Evolutionary conservation across 108 stramenopile genomes (phyloP).

Genomic region (Fragilariopsis cylindrus): DNA sequence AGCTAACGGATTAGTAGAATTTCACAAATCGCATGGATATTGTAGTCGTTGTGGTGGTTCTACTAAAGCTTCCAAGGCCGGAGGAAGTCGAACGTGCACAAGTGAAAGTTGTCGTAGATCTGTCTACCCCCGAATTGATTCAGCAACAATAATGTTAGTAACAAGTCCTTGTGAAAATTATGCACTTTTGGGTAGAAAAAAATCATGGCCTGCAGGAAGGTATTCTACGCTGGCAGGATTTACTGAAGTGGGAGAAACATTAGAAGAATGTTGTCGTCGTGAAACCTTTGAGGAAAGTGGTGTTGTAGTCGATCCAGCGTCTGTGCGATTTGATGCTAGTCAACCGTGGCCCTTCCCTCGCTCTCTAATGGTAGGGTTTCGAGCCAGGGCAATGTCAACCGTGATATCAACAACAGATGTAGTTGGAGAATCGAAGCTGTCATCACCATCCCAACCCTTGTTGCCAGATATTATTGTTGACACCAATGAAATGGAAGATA

Average conservation of each 20-base stretch:
- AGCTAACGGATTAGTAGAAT: conserved; percentile 34
- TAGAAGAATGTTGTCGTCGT: conserved; percentile 29
- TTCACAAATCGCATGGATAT: conserved; percentile 26
- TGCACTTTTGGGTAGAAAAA: conserved; percentile 30
- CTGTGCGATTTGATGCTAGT: conserved; percentile 18
- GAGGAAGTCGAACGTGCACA: conserved; percentile 23
- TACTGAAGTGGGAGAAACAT: conserved; percentile 34
- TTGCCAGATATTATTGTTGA: conserved; percentile 24
- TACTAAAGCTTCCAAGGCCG: conserved; percentile 25
- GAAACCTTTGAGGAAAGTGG: conserved; percentile 38
- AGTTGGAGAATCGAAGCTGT: background rate
- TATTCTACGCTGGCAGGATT: conserved; percentile 42
- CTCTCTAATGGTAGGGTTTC: conserved; percentile 33
- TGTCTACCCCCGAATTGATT: conserved; percentile 37
- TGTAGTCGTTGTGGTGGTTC: conserved; percentile 27
- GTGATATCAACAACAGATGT: background rate
- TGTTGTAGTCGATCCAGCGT: conserved; percentile 19
- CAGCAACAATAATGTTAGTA: conserved; percentile 35
- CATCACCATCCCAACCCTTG: background rate
- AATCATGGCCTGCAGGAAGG: conserved; percentile 27
- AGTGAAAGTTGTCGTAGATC: conserved; percentile 8
- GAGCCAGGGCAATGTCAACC: conserved; percentile 15
- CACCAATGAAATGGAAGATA: conserved; percentile 33
- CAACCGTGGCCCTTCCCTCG: conserved; percentile 45
- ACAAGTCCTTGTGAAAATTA: conserved; percentile 30